Percentiles rank a stretch among this genome's conserved stretches.
These are phyloP conservation scores for Xerocomellus chrysenteron DNA, from an alignment of 768 basidiomycete species.

Conservation along the genomic window DNA sequence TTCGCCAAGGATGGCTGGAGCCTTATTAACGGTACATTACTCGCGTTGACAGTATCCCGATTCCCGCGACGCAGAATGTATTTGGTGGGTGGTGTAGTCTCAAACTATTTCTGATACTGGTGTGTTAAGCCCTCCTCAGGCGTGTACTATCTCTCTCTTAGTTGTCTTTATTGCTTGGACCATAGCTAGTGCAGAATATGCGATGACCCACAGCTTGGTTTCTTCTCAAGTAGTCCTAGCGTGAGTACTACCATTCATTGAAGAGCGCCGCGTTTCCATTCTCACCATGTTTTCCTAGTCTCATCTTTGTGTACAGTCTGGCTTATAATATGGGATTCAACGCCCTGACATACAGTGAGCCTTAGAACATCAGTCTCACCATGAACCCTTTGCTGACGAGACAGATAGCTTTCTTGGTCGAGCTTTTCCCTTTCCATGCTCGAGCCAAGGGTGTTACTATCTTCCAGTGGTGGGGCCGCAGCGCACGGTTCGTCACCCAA, in stretches of 20 bases:
- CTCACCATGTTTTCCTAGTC: not conserved
- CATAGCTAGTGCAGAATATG: slow-evolving; percentile 19
- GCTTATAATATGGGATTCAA: slow-evolving; percentile 15
- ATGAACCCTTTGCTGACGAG: not conserved
- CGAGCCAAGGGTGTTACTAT: slow-evolving; percentile 61
- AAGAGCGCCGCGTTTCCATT: not conserved
- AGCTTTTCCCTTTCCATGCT: slow-evolving; percentile 62
- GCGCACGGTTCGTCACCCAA: slow-evolving; percentile 16
- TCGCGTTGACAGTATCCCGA: slow-evolving; percentile 6
- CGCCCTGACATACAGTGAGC: slow-evolving; percentile 11
- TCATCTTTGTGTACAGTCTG: slow-evolving; percentile 18
- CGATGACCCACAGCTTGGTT: slow-evolving; percentile 4
- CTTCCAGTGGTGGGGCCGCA: slow-evolving; percentile 58
- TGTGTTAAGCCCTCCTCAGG: not conserved
- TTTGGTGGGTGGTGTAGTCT: slow-evolving; percentile 5
- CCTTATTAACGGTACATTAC: slow-evolving; percentile 1
- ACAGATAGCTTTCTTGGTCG: slow-evolving; percentile 40
- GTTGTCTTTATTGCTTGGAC: slow-evolving; percentile 18
- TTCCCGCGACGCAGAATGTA: slow-evolving; percentile 17
- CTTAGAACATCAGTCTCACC: no score
- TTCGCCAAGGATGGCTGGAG: slow-evolving; percentile 12
- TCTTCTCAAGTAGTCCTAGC: slow-evolving; percentile 7
- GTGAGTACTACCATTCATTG: not conserved
- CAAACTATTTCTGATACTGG: not conserved
- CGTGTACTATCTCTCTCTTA: slow-evolving; percentile 16